Base-by-base conservation (phyloP, 1,284 basidiomycete genomes). In the Neolentinus lepideus region DNA sequence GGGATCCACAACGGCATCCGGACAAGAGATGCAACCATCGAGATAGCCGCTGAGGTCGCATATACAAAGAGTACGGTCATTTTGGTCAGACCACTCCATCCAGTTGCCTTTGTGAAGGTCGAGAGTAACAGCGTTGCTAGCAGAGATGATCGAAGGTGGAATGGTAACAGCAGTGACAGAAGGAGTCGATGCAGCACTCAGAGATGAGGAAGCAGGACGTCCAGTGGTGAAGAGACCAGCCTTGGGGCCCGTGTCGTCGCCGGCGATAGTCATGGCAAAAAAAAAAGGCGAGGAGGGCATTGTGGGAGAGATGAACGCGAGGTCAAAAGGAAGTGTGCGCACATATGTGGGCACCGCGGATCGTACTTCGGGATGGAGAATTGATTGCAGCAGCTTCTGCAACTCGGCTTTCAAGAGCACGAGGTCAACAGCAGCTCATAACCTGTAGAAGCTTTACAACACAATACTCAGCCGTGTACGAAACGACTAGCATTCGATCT, bases 351-450 rank as follows among this genome's bases (percentile, higher is more conserved):
- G 47, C 27, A 21, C 47, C n/a, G 12, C 47, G 47, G 27, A 29
- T 25, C 29, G 24, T 26, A 29, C 14, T 4, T 50, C 22, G 29
- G 25, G 22, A 3, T 16, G 4, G 27, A 26, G 47, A n/a, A 29
- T 25, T 50, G 9, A 50, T 4, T n/a, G 16, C 9, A 4, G 19
- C 6, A 43, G 47, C 24, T 50, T 50, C 27, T 22, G 27, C 16
- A 21, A 29, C 22, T 50, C 47, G 47, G 47, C 24, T 50, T 50
- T 3, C 47, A 26, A 29, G 47, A 50, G 24, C 8, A 10, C 47
- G 43, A 50, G n/a, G 11, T 50, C 38, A n/a, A n/a, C n/a, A n/a
- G 47, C 4, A 21, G 47, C 47, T 50, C 47, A 50, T 50, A 50
- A 50, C 47, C 47, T 50, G 47, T 50, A 43, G 38, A 43, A 43